A percentile compares a stretch with the other conserved stretches of the same genome.
Conservation (phyloP, 1,139 yeast genomes). For the Yamadazyma atmosphaerica region DNA sequence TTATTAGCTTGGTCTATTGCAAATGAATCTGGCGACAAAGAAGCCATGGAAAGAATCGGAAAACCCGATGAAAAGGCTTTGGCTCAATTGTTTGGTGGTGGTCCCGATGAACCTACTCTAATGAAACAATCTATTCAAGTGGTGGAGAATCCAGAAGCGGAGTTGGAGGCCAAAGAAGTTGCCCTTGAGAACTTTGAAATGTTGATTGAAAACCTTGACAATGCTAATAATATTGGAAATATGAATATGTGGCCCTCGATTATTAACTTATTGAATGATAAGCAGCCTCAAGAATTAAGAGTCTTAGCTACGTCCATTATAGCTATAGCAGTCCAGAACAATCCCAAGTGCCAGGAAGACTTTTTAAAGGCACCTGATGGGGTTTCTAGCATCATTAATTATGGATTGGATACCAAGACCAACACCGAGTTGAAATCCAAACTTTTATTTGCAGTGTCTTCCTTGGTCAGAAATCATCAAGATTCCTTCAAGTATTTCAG, state of each 20-base stretch:
- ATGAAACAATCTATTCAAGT: constrained; percentile 76
- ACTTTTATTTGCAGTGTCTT: constrained; percentile 75
- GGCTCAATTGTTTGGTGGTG: constrained; percentile 81
- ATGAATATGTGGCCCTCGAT: constrained; percentile 78
- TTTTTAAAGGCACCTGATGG: constrained; percentile 55
- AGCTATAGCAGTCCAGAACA: constrained; percentile 93
- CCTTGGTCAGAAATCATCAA: constrained; percentile 69
- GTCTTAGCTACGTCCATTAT: constrained; percentile 69
- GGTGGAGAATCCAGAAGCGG: constrained; percentile 61
- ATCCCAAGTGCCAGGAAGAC: constrained; percentile 69
- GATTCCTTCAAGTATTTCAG: constrained; percentile 58
- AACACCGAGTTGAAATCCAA: constrained; percentile 51
- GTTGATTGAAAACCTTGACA: constrained; percentile 90
- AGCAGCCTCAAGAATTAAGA: constrained; percentile 41
- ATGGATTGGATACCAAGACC: constrained; percentile 28
- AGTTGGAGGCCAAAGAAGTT: constrained; percentile 60
- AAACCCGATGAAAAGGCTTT: constrained; percentile 76
- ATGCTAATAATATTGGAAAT: constrained; percentile 89
- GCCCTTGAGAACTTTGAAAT: constrained; percentile 93
- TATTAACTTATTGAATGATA: constrained; percentile 45
- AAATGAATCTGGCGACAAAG: constrained; percentile 67
- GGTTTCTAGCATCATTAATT: constrained; percentile 41
- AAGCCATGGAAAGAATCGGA: constrained; percentile 59
- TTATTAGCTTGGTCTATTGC: constrained; percentile 90
- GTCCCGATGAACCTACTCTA: constrained; percentile 79